These are phyloP conservation scores for Salix koriyanagi DNA, from an alignment of 345 rosid species.

Conservation along the genomic window DNA sequence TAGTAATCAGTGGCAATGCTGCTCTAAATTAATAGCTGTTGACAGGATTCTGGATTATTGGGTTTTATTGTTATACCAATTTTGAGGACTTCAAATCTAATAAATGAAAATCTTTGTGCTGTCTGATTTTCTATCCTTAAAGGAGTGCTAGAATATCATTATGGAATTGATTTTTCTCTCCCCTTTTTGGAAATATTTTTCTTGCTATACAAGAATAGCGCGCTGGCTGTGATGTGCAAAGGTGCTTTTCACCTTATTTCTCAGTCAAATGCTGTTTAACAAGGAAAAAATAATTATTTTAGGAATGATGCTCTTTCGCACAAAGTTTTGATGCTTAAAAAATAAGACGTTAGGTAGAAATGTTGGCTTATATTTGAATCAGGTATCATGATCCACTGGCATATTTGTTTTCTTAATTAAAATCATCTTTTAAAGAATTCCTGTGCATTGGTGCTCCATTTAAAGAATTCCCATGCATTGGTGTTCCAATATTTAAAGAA, in stretches of 20 bases:
- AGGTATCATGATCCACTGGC: not conserved
- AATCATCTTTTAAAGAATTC: not conserved
- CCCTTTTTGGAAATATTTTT: not conserved
- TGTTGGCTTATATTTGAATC: not conserved
- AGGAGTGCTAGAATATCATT: not conserved
- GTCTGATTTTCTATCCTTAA: not conserved
- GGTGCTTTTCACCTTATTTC: not conserved
- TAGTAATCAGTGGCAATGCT: not conserved
- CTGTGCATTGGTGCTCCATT: not conserved
- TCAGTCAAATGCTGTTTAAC: not conserved
- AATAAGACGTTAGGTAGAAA: not conserved
- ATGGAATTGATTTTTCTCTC: not conserved
- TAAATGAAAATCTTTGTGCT: not conserved
- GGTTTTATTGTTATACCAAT: not conserved
- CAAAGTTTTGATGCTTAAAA: not conserved
- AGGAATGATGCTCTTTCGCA: not conserved
- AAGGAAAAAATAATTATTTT: not conserved
- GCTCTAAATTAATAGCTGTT: not conserved
- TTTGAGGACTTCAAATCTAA: not conserved
- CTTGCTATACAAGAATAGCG: not conserved
- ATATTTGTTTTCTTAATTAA: not conserved
- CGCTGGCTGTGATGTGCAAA: not conserved
- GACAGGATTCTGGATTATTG: not conserved
- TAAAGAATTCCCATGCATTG: not conserved
- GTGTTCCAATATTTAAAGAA: not conserved